Base-by-base conservation (phyloP, 129 eudicot species). In the Helianthus tuberosus region DNA sequence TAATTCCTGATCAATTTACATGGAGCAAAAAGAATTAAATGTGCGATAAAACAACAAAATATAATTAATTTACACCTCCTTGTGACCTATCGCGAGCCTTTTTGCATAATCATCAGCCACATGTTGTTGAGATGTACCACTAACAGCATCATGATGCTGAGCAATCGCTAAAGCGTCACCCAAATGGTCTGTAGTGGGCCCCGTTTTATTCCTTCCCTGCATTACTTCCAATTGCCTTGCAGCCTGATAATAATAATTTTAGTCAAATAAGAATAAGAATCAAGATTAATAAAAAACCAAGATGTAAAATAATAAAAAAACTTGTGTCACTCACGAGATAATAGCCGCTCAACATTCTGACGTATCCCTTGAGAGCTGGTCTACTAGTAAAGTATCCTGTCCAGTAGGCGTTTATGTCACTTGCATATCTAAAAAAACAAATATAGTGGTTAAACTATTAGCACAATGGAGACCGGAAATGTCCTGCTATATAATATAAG, bases 361-460 rank as follows among this genome's bases (percentile, higher is more conserved):
- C 96, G 75, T 90, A 94, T 53, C 96, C 86, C 77, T 94, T 94
- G 74, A 86, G 46, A 53, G 84, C 89, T 55, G 97, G 87, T 70
- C 99, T 86, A 65, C 99, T 94, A 17, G 97, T 88, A 80, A 88
- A 94, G 71, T 94, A 94, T 50, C 99, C 99, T 3, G 99, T 94
- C 99, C 99, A 94, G 76, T 88, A 94, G 46, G 89, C 87, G 80
- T 94, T 79, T 75, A 79, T 57, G 70, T 91, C 84, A 64, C 85
- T 91, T 65, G 99, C 99, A 78, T 94, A 94, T 75, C 99, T 94
- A 86, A 79, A 27, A 25, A 38, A 20, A 20, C 23, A 64, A n/a
- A 74, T 32, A 38, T 35, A 69, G 35, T 58, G 29, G n/a, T 52
- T n/a, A 13, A 57, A 38, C 66, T 72, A 32, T 49, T 35, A 6